Conservation (phyloP, 2,329 filamentous ascomycete species). For the Aureobasidium vineae region DNA sequence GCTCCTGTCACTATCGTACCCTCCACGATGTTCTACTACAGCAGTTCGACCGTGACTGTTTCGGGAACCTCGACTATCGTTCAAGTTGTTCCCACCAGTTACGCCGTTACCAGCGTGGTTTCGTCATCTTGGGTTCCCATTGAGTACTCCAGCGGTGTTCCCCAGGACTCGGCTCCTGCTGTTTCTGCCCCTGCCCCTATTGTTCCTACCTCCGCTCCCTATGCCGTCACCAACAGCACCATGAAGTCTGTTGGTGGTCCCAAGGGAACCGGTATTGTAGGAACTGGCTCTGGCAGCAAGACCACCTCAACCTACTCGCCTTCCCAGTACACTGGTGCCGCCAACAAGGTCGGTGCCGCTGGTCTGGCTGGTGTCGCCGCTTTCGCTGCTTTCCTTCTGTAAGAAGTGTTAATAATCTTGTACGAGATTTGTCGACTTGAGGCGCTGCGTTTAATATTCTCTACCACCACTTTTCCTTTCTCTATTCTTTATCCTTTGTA, state of each 20-base stretch:
- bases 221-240: slow-evolving; percentile 17
- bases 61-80: too few species aligned
- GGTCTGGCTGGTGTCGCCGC: slow-evolving; percentile 23
- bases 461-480: not conserved
- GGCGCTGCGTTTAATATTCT: slow-evolving; percentile 13
- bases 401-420: slow-evolving; percentile 12
- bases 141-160: slow-evolving; percentile 5
- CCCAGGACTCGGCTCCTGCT: slow-evolving; percentile 21
- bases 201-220: slow-evolving; percentile 26
- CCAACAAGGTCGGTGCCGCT: slow-evolving; percentile 21
- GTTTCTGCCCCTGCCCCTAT: slow-evolving; percentile 19
- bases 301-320: slow-evolving; percentile 13
- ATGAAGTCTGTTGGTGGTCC: slow-evolving; percentile 12
- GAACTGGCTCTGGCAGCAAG: slow-evolving; percentile 18
- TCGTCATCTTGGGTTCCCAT: slow-evolving; percentile 30
- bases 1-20: slow-evolving; percentile 4
- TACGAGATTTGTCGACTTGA: slow-evolving; percentile 11
- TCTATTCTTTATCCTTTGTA: slow-evolving; percentile 13
- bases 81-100: not conserved
- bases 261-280: slow-evolving; percentile 2
- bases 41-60: slow-evolving; percentile 36
- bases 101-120: slow-evolving; percentile 3
- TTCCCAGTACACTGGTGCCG: slow-evolving; percentile 24
- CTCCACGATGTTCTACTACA: slow-evolving; percentile 28
- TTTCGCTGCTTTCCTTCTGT: slow-evolving; percentile 25